Evolutionary conservation across 495 filamentous ascomycete species (phyloP).

Genomic region (Aspergillus wentii): DNA sequence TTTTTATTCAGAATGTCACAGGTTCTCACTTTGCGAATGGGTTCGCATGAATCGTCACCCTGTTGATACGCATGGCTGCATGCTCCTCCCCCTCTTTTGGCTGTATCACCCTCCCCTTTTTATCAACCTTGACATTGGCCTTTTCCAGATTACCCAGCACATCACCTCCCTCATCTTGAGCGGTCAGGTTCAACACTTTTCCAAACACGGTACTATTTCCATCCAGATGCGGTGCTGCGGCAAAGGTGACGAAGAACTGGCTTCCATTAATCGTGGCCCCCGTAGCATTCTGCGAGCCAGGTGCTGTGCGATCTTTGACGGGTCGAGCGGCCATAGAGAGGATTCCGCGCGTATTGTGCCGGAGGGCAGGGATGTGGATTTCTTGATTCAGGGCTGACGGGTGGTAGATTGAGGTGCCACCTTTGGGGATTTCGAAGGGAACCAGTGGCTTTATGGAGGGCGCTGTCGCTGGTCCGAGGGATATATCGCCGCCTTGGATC

Average conservation of each 20-base stretch:
- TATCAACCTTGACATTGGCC: constrained; percentile 80
- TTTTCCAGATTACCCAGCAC: constrained; percentile 60
- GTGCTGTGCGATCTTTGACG: constrained; percentile 51
- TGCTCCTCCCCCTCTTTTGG: constrained; percentile 42
- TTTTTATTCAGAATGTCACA: too few relatives aligned
- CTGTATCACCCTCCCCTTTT: constrained; percentile 71
- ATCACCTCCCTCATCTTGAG: constrained; percentile 41
- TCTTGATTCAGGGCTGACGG: constrained; percentile 79
- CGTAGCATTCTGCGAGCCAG: constrained; percentile 38
- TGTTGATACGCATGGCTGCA: constrained; percentile 61
- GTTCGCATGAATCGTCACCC: constrained; percentile 89
- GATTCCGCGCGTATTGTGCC: constrained; percentile 82
- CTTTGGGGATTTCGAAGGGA: constrained; percentile 59
- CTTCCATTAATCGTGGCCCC: constrained; percentile 80
- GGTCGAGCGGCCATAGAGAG: constrained; percentile 88
- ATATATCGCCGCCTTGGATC: constrained; percentile 83
- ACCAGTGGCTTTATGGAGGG: constrained; percentile 33
- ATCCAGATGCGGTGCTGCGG: constrained; percentile 84
- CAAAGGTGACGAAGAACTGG: constrained; percentile 91
- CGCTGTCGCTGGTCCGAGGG: constrained; percentile 49
- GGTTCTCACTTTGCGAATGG: constrained; percentile 66
- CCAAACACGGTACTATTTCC: constrained; percentile 94
- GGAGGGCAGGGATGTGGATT: constrained; percentile 70
- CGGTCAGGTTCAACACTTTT: constrained; percentile 54
- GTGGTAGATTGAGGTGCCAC: constrained; percentile 81